Evolutionary conservation across 2,329 filamentous ascomycete species (phyloP), one percentile per base, ranked within the genome.

Genomic region (Chaetomium sp.): DNA sequence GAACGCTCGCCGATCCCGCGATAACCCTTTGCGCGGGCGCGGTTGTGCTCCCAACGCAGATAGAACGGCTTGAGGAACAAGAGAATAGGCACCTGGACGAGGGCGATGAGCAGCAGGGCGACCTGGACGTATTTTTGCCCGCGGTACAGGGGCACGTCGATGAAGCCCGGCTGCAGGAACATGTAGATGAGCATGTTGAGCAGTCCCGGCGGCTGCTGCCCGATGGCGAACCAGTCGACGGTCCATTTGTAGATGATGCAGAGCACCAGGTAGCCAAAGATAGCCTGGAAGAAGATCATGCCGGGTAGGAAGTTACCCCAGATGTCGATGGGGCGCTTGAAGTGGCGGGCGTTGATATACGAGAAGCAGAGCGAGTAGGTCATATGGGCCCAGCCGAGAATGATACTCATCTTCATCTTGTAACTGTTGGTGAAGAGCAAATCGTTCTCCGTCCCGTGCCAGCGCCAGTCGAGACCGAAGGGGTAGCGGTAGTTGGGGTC

Each of bases 181-280:
- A 99, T 99, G 81, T 96, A 96, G 68, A 99, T 99, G 67, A 99
- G 79, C 92, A 97, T 97, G 80, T 99, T 99, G 60, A 99, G 76
- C 58, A 99, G 79, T 66, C 91, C 90, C 2, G 95, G 94, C 1
- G 95, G 89, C 59, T 82, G 79, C 63, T 79, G 70, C 42, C 78
- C 84, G 43, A 79, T 79, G 9, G 78, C 83, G 48, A 70, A 65
- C 94, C 94, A 99, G 71, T 99, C 86, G 40, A 96, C 80, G 8
- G 82, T 87, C 94, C 95, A 99, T 75, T 99, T 99, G 80, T 95
- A 97, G 65, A 99, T 75, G 68, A 99, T 96, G 67, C 89, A 90
- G 68, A 96, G 77, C 48, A 95, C 89, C 14, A 99, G 82, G 69
- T 99, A 99, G 51, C 94, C 94, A 63, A 99, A 99, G 69, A 99